phyloP scores from a whole-genome alignment of 2,329 filamentous ascomycete species.

The Calcarisporium arbuscula region DNA sequence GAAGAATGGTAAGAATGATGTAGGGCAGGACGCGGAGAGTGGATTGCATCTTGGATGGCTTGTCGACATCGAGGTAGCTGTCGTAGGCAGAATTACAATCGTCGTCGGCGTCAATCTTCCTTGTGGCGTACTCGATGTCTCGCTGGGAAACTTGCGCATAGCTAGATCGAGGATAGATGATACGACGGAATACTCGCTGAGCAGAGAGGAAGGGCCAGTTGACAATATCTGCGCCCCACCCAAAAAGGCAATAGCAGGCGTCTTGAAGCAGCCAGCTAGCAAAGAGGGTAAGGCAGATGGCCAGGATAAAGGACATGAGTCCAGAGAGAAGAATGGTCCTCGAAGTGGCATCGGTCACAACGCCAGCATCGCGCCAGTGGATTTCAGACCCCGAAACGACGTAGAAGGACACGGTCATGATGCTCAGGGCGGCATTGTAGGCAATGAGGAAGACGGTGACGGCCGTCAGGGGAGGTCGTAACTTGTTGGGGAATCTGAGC shows the following conservation, averaged over 20 bases:
- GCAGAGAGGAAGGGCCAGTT: constrained; percentile 15
- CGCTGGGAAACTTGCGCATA: constrained; percentile 19
- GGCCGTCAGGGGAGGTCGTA: no score
- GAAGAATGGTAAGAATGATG: background rate
- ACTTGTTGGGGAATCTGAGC: no score
- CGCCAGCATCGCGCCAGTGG: constrained; percentile 26
- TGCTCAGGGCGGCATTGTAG: constrained; percentile 17
- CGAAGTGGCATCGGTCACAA: constrained; percentile 23
- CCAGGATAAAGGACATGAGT: constrained; percentile 18
- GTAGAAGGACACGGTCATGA: constrained; percentile 19
- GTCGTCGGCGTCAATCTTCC: constrained; percentile 7
- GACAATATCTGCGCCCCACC: constrained; percentile 18
- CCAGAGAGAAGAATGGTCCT: constrained; percentile 24
- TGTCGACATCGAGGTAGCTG: background rate
- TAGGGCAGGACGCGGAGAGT: background rate
- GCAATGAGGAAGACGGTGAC: constrained; percentile 11
- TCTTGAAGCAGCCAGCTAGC: constrained; percentile 20
- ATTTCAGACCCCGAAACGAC: constrained; percentile 25
- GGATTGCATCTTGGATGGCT: background rate
- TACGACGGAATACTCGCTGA: constrained; percentile 4
- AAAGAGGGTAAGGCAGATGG: constrained; percentile 10
- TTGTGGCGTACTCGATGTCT: constrained; percentile 14
- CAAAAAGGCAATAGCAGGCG: constrained; percentile 11
- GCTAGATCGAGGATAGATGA: background rate
- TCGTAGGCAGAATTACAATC: no score